A percentile compares a stretch with the other conserved stretches of the same genome.
These are phyloP conservation scores for Cladophialophora chaetospira DNA, from an alignment of 2,329 filamentous ascomycete species.

Conservation along the genomic window DNA sequence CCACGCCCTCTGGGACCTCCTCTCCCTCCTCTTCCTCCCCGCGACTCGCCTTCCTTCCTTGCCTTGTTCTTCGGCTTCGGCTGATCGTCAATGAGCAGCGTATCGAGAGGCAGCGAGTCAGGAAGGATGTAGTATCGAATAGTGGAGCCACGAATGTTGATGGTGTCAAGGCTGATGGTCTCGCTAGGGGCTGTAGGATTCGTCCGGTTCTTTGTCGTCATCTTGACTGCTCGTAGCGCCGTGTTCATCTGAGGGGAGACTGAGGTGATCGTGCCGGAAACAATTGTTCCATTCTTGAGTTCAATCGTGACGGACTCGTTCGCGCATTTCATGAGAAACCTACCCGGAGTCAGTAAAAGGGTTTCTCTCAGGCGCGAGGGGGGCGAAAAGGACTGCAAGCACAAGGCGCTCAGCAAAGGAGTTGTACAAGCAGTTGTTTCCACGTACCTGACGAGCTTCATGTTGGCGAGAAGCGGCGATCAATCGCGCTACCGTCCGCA, in stretches of 20 bases:
- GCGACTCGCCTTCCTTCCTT: slow-evolving; percentile 66
- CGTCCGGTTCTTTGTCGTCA: slow-evolving; percentile 79
- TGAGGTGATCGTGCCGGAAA: slow-evolving; percentile 94
- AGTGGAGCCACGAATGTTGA: slow-evolving; percentile 94
- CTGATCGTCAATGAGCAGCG: slow-evolving; percentile 90
- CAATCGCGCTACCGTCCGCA: slow-evolving; percentile 8
- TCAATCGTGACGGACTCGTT: slow-evolving; percentile 99
- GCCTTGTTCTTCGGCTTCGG: slow-evolving; percentile 99
- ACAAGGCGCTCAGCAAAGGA: slow-evolving; percentile 12
- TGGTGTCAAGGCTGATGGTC: slow-evolving; percentile 84
- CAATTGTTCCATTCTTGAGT: slow-evolving; percentile 96
- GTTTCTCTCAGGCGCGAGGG: background rate
- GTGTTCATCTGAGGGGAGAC: slow-evolving; percentile 99
- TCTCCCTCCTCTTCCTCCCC: slow-evolving; percentile 47
- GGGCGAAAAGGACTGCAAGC: background rate
- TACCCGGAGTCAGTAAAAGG: slow-evolving; percentile 42
- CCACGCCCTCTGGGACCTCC: slow-evolving; percentile 54
- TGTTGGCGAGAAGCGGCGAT: slow-evolving; percentile 51
- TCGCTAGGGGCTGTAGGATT: slow-evolving; percentile 48
- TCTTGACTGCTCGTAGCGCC: slow-evolving; percentile 90
- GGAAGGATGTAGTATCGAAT: slow-evolving; percentile 97
- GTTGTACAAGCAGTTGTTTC: background rate
- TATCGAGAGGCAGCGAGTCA: slow-evolving; percentile 92
- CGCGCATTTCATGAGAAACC: slow-evolving; percentile 98
- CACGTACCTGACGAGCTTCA: slow-evolving; percentile 95